Base-by-base conservation (phyloP, 2,329 filamentous ascomycete species). In the Alternaria sp. region DNA sequence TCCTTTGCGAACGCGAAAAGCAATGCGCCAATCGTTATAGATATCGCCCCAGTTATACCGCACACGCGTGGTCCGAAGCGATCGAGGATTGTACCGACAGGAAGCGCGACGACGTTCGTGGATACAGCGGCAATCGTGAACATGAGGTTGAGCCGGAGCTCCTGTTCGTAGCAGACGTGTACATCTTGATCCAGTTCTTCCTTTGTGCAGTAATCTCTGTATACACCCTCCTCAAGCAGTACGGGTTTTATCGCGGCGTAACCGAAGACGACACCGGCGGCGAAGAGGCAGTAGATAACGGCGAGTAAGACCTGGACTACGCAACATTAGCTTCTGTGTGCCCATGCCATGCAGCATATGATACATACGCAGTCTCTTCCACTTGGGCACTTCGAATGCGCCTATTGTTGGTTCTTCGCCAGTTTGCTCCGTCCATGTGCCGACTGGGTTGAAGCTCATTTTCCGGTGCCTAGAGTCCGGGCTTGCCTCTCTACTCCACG, bases 121-220 rank as follows among this genome's bases (percentile, higher is more conserved):
- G 87, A 91, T 10, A 97, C 93, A 14, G 93, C 93, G 12, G 93
- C 93, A 41, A 93, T 86, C 6, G 93, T 96, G 83, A 97, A 97
- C 92, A 97, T 97, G 67, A 97, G 82, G 77, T 97, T 97, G 58
- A 97, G 85, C 60, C 75, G 68, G 30, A 80, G 57, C 66, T 80
- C 78, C 66, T 80, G 78, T 61, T 76, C 71, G 54, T 79, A 80
- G 63, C 78, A 80, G 27, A 79, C 70, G 9, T 55, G 56, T 8
- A 77, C 75, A 54, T 71, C 59, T 5, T 73, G 61, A 3, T 79
- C 66, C 50, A 80, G 67, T 61, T 80, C 78, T 30, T 78, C 49
- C 56, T 73, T 54, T 12, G 78, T 78, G 49, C 78, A 80, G 5
- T 65, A 65, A 28, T 79, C 66, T 45, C 74, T 70, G 59, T 80